Evolutionary conservation across 176 grass and related monocot species (phyloP).

Genomic region (Tillandsia fasciculata): DNA sequence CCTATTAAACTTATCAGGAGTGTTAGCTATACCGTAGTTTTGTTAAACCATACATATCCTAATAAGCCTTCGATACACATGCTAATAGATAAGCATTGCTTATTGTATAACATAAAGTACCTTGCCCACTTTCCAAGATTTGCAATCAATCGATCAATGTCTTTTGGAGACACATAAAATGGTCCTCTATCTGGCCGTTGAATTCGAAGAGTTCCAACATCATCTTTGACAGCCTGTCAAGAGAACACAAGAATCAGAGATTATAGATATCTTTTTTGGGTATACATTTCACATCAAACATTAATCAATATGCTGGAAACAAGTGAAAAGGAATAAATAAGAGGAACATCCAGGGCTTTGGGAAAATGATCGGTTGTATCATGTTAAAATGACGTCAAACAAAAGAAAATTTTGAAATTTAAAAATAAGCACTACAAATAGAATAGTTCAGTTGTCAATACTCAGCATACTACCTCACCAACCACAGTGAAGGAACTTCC

Average conservation of each 20-base stretch:
- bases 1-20: conserved; percentile 29
- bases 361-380: not conserved
- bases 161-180: conserved; percentile 85
- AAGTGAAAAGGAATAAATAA: not conserved
- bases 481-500: conserved; percentile 86
- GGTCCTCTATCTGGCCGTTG: conserved; percentile 87
- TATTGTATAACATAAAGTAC: conserved; percentile 28
- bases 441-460: not conserved
- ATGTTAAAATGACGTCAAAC: not conserved
- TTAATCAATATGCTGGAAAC: not conserved
- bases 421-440: not conserved
- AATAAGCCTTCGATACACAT: not conserved
- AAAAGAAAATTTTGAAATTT: not conserved
- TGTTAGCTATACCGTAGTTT: conserved; percentile 16
- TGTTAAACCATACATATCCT: not conserved
- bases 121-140: conserved; percentile 95
- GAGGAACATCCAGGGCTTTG: not conserved
- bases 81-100: not conserved
- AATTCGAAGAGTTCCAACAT: conserved; percentile 83
- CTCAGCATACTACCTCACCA: conserved; percentile 64
- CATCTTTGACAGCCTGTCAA: conserved; percentile 91
- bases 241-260: conserved; percentile 17
- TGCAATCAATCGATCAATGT: conserved; percentile 75
- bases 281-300: not conserved
- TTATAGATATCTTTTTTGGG: not conserved